phyloP scores from a whole-genome alignment of 768 basidiomycete species.

The Panus rudis region DNA sequence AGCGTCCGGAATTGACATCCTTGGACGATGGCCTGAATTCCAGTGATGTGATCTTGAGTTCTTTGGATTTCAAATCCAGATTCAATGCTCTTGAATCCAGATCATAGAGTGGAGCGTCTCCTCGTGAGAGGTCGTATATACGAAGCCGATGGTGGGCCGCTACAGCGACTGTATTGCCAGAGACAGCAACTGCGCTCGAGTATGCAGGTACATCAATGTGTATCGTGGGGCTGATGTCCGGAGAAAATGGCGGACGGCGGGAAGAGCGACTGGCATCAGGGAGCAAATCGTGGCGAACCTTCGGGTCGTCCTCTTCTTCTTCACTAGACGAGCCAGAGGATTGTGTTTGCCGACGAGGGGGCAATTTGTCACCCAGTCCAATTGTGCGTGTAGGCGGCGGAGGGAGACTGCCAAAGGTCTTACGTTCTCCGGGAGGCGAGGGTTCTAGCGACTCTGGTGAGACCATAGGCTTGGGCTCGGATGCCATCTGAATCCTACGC shows the following conservation, averaged over 20 bases:
- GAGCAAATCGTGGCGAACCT: constrained; percentile 42
- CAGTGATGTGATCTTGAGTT: constrained; percentile 66
- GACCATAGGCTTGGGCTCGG: no score
- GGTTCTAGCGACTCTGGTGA: neutral
- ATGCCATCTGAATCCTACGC: constrained; percentile 10
- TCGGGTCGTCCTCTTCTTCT: constrained; percentile 52
- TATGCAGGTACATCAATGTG: constrained; percentile 48
- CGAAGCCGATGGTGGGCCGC: constrained; percentile 51
- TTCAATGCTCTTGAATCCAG: constrained; percentile 60
- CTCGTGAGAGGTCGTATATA: constrained; percentile 50
- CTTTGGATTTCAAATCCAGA: constrained; percentile 43
- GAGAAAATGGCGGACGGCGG: constrained; percentile 43
- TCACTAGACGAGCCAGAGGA: constrained; percentile 36
- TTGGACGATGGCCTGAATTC: constrained; percentile 58
- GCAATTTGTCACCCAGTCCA: constrained; percentile 60
- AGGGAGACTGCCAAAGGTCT: constrained; percentile 28
- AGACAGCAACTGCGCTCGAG: constrained; percentile 44
- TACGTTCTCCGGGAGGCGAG: constrained; percentile 14
- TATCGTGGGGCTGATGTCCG: no score
- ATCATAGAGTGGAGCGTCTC: constrained; percentile 37
- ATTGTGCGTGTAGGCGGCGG: constrained; percentile 76
- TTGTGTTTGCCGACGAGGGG: constrained; percentile 41
- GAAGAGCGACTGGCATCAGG: constrained; percentile 69
- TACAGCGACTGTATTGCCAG: constrained; percentile 54
- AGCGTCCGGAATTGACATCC: constrained; percentile 46